phyloP scores from a whole-genome alignment of 2,329 filamentous ascomycete species.

The Fusarium camptoceras region DNA sequence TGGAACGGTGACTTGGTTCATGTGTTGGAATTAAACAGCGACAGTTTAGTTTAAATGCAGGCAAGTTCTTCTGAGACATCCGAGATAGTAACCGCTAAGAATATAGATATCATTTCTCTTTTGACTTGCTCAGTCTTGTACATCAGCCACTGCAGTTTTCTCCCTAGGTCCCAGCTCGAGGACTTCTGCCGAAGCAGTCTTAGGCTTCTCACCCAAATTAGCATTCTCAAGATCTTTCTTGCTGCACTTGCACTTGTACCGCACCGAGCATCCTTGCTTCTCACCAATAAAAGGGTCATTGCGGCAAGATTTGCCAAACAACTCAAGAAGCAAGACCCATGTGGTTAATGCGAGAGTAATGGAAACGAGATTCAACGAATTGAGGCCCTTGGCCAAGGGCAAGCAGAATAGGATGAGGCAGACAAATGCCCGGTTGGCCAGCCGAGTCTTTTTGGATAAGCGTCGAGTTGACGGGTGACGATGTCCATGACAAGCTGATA shows the following conservation, averaged over 20 bases:
- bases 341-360: constrained; percentile 58
- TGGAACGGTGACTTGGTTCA: background rate
- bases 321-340: constrained; percentile 61
- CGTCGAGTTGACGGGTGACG: constrained; percentile 62
- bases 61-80: background rate
- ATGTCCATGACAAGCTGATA: constrained; percentile 67
- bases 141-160: constrained; percentile 42
- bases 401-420: constrained; percentile 66
- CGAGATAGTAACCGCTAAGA: background rate
- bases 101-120: background rate
- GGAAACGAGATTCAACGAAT: constrained; percentile 59
- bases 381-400: constrained; percentile 60
- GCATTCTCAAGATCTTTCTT: constrained; percentile 52
- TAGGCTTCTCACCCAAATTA: constrained; percentile 45
- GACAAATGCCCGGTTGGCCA: constrained; percentile 62
- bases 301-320: constrained; percentile 61
- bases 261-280: constrained; percentile 49
- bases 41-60: background rate
- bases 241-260: constrained; percentile 58
- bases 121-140: constrained; percentile 30
- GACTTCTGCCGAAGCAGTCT: constrained; percentile 41
- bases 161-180: constrained; percentile 40
- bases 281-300: constrained; percentile 59
- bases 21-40: background rate
- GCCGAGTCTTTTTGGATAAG: constrained; percentile 61